Base-by-base conservation (phyloP, 2,329 filamentous ascomycete species). In the Chaetomiaceae sp. region DNA sequence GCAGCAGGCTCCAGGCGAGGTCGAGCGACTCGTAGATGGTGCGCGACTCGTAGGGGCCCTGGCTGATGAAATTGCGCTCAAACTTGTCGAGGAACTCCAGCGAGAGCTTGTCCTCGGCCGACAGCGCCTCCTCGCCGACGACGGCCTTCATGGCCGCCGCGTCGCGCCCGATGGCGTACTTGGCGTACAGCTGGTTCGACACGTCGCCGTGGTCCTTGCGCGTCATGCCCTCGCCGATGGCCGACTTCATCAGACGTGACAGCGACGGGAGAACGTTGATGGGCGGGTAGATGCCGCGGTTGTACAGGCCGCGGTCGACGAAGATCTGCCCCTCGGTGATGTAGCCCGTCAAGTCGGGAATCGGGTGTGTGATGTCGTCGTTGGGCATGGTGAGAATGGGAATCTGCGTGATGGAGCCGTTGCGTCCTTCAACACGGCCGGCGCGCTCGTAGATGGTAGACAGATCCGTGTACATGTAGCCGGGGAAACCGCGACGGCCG, bases 381-480 rank as follows among this genome's bases (percentile, higher is more conserved):
- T 99, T 99, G 67, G 94, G 94, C 94, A 99, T 99, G 64, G 94
- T 96, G 75, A 99, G 74, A 71, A 99, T 99, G 56, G 94, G 94
- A 66, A 99, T 96, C 76, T 99, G 94, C 19, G 95, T 99, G 66
- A 99, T 99, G 66, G 94, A 99, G 57, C 95, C 94, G 68, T 97
- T 96, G 65, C 95, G 89, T 65, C 95, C 95, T 68, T 90, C 80
- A 47, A 99, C 94, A 88, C 94, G 94, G 68, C 94, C 94, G 64
- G 94, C 94, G 77, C 94, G 91, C 77, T 99, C 94, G 80, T 99
- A 99, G 67, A 99, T 96, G 69, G 94, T 99, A 56, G 94, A 96
- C 85, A 99, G 88, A 84, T 99, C 95, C 64, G 94, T 99, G 81
- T 99, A 99, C 94, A 99, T 99, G 82, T 99, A 99, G 89, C 94